Conservation (phyloP, 495 filamentous ascomycete species). For the Peziza echinospora region DNA sequence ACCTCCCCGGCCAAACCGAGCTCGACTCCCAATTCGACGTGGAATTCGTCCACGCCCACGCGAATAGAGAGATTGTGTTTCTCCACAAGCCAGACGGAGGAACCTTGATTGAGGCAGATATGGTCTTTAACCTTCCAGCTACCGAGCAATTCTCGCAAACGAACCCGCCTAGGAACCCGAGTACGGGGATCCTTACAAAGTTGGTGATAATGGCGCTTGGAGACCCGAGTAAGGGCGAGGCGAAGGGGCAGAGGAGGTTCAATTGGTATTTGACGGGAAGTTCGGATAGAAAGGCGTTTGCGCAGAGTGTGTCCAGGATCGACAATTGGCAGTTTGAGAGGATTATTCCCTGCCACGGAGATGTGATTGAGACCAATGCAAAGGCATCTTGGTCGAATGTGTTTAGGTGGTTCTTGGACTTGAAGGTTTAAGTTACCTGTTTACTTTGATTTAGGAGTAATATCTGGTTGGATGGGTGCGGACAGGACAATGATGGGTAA, state of each 20-base stretch:
- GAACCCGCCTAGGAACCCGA: slow-evolving; percentile 24
- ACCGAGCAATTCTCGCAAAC: slow-evolving; percentile 58
- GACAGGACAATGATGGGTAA: too few relatives aligned
- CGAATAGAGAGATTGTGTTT: slow-evolving; percentile 73
- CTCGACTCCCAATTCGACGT: slow-evolving; percentile 73
- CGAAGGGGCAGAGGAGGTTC: slow-evolving; percentile 57
- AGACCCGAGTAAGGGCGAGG: slow-evolving; percentile 32
- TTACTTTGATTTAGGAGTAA: too few relatives aligned
- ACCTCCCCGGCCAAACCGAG: slow-evolving; percentile 43
- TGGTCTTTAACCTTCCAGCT: slow-evolving; percentile 80
- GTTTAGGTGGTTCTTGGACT: slow-evolving; percentile 61
- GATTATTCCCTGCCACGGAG: slow-evolving; percentile 83
- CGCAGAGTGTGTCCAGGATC: slow-evolving; percentile 44
- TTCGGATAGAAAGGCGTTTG: slow-evolving; percentile 43
- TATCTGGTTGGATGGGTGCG: too few relatives aligned
- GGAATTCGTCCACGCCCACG: slow-evolving; percentile 62
- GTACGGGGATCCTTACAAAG: slow-evolving; percentile 38
- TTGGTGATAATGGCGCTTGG: slow-evolving; percentile 23
- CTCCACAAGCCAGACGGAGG: slow-evolving; percentile 48
- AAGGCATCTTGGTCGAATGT: slow-evolving; percentile 62
- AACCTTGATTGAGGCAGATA: slow-evolving; percentile 75
- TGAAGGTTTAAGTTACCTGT: too few relatives aligned
- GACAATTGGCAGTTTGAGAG: slow-evolving; percentile 65
- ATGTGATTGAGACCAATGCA: slow-evolving; percentile 56
- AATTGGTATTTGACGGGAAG: slow-evolving; percentile 54